Base-by-base conservation (phyloP, 2,329 filamentous ascomycete genomes). In the Epichloe gansuensis region DNA sequence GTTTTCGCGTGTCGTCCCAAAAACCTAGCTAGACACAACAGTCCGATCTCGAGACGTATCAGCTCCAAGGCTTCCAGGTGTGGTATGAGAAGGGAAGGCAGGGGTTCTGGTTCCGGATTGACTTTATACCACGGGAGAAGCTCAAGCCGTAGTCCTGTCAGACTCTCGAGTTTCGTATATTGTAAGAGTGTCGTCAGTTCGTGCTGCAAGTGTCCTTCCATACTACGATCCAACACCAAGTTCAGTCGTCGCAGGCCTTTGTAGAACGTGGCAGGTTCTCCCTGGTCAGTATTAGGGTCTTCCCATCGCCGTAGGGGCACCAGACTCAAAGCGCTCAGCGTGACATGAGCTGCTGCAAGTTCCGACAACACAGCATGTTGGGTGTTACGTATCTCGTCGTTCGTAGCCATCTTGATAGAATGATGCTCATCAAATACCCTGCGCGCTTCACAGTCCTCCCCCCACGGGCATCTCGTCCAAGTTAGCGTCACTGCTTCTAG, bases 381-480 rank as follows among this genome's bases (percentile, higher is more conserved):
- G 2, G 57, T 43, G 27, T 56, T 52, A 15, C 49, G 7, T 38
- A 55, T 43, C 17, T 55, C 57, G 8, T 54, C 41, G 1, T n/a
- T 15, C 3, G 42, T 47, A 3, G 55, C 55, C n/a, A 59, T 39
- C 21, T 52, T 43, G 40, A 63, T 46, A 1, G 60, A 61, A 2
- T 43, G 42, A 6, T 60, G 54, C 5, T 50, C 15, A n/a, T 36
- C 41, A 47, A 59, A 63, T 3, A 52, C 42, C 25, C 12, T 35
- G 3, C 38, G 34, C 36, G 51, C 31, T 13, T 55, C 49, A 2
- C 41, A 21, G 11, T 31, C 45, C 9, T 49, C 52, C 8, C 51
- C 53, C 61, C 59, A 62, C 11, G 61, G 60, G 40, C 55, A 56
- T n/a, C 53, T 31, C 9, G 43, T 51, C 61, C 61, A 63, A 15